A percentile compares a stretch with the other conserved stretches of the same genome.
Evolutionary conservation across 1,284 basidiomycete genomes (phyloP).

Genomic region (Marasmius oreades): DNA sequence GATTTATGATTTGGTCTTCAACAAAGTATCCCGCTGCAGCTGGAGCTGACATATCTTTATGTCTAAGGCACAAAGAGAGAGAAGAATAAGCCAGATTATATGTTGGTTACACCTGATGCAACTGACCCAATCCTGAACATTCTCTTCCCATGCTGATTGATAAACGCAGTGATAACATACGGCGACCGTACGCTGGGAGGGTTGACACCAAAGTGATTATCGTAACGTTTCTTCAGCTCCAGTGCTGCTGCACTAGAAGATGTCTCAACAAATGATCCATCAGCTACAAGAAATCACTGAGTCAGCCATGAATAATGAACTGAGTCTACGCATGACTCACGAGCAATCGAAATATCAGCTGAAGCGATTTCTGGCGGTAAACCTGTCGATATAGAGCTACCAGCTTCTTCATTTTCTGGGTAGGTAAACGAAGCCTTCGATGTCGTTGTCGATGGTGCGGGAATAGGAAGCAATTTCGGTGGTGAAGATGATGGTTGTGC

Average conservation of each 20-base stretch:
- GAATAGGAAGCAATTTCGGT: not conserved
- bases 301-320: not conserved
- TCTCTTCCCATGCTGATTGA: slow-evolving; percentile 73
- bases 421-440: slow-evolving; percentile 36
- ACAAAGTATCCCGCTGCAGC: slow-evolving; percentile 19
- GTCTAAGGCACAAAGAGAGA: slow-evolving; percentile 32
- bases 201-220: slow-evolving; percentile 62
- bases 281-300: slow-evolving; percentile 33
- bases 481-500: not conserved
- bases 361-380: not conserved
- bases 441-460: not conserved
- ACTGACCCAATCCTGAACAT: slow-evolving; percentile 74
- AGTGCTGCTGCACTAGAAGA: slow-evolving; percentile 68
- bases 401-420: slow-evolving; percentile 20
- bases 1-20: slow-evolving; percentile 11
- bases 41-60: slow-evolving; percentile 42
- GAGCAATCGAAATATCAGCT: slow-evolving; percentile 6
- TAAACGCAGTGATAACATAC: slow-evolving; percentile 72
- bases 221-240: slow-evolving; percentile 71
- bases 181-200: slow-evolving; percentile 66
- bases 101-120: slow-evolving; percentile 1
- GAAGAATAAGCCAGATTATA: slow-evolving; percentile 12
- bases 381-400: not conserved
- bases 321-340: not conserved
- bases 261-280: slow-evolving; percentile 75